A percentile compares a stretch with the other conserved stretches of the same genome.
Evolutionary conservation across 306 rosid species (phyloP).

Genomic region (Hylodesmum podocarpum): DNA sequence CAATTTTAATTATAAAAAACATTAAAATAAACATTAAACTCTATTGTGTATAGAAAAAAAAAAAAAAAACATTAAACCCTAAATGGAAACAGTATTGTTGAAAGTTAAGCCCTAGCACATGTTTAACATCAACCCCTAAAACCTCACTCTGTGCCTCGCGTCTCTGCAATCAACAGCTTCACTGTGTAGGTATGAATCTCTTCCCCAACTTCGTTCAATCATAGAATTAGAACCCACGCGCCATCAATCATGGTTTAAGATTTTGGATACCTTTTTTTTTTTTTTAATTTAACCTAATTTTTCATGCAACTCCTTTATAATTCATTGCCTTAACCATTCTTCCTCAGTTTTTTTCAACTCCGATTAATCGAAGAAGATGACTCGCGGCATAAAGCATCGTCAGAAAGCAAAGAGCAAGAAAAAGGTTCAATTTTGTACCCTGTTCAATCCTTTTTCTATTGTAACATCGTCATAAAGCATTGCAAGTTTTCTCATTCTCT

Average conservation of each 20-base stretch:
- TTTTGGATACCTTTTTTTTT: not conserved
- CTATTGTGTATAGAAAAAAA: too few relatives aligned
- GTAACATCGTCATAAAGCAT: not conserved
- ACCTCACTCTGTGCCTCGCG: not conserved
- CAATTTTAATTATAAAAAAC: too few relatives aligned
- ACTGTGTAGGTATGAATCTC: too few relatives aligned
- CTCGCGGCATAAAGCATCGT: slow-evolving; percentile 68
- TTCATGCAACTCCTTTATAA: not conserved
- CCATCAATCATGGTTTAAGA: not conserved
- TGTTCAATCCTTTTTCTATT: not conserved
- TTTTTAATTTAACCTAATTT: not conserved
- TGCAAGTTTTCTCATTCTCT: not conserved
- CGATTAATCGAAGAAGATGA: slow-evolving; percentile 41
- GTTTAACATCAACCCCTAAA: not conserved
- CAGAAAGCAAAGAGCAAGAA: slow-evolving; percentile 76
- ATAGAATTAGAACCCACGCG: not conserved
- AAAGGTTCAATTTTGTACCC: slow-evolving; percentile 47
- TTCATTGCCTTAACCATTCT: not conserved
- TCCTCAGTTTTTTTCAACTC: not conserved
- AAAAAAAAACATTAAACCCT: too few relatives aligned
- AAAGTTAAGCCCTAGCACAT: not conserved
- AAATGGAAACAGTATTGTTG: too few relatives aligned
- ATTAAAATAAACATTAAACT: too few relatives aligned
- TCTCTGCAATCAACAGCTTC: not conserved
- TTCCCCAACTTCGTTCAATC: too few relatives aligned